These are phyloP conservation scores for Scenedesmus sp. DNA, from an alignment of 163 green algal species.

Conservation along the genomic window DNA sequence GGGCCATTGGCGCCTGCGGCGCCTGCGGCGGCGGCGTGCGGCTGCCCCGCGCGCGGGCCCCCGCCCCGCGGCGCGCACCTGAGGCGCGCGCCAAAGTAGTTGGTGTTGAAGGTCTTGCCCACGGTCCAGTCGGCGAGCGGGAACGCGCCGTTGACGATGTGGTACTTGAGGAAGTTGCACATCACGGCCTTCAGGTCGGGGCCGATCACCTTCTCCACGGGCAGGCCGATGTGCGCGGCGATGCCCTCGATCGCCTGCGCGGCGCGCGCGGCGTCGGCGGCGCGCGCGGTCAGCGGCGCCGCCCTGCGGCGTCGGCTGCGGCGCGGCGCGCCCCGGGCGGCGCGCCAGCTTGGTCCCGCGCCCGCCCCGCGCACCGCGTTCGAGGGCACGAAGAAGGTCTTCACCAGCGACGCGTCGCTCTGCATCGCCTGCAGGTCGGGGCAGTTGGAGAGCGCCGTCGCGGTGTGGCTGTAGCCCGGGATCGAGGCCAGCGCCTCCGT, in stretches of 20 bases:
- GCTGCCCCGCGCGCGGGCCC: too few relatives aligned
- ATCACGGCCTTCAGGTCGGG: slow-evolving; percentile 29
- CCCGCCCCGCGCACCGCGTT: slow-evolving; percentile 15
- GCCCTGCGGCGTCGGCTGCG: too few relatives aligned
- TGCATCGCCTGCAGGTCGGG: slow-evolving; percentile 32
- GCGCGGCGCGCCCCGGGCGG: too few relatives aligned
- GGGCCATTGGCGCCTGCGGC: too few relatives aligned
- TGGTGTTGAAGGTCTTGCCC: background rate
- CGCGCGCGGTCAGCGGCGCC: background rate
- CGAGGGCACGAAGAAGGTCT: slow-evolving; percentile 41
- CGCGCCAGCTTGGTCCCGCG: too few relatives aligned
- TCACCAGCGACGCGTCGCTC: slow-evolving; percentile 6
- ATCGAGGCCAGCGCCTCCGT: slow-evolving; percentile 11
- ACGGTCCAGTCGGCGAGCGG: slow-evolving; percentile 1
- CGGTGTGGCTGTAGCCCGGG: slow-evolving; percentile 7
- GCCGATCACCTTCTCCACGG: slow-evolving; percentile 1
- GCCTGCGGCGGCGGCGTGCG: too few relatives aligned
- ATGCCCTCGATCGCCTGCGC: slow-evolving; percentile 19
- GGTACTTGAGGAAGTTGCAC: slow-evolving; percentile 39
- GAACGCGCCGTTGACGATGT: slow-evolving; percentile 19
- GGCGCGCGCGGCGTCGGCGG: background rate
- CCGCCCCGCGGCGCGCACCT: too few relatives aligned
- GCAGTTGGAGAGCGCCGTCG: slow-evolving; percentile 6
- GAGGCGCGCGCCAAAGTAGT: slow-evolving; percentile 8
- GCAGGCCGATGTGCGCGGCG: background rate